These are phyloP conservation scores for Fragilaria radians DNA, from an alignment of 108 stramenopile genomes.

Conservation along the genomic window DNA sequence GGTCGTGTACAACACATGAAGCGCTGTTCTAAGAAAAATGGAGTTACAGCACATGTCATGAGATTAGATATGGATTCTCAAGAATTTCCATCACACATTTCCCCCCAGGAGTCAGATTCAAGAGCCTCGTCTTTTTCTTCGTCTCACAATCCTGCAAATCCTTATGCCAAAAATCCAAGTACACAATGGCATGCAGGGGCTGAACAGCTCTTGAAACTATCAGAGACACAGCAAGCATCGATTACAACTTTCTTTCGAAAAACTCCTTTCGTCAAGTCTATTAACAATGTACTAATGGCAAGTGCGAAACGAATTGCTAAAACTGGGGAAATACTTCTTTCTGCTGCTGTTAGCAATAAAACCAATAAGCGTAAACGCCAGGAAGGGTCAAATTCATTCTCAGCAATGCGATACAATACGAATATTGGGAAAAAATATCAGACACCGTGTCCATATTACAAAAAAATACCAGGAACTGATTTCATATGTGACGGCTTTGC, in stretches of 20 bases:
- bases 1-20: slow-evolving; percentile 76
- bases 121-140: neutral
- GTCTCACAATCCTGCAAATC: slow-evolving; percentile 7
- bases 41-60: slow-evolving; percentile 28
- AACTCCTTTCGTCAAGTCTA: slow-evolving; percentile 22
- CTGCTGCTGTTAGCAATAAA: too few relatives aligned
- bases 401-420: neutral
- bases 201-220: slow-evolving; percentile 1
- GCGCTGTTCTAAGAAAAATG: slow-evolving; percentile 67
- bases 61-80: slow-evolving; percentile 26
- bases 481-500: slow-evolving; percentile 70
- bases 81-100: neutral
- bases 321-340: slow-evolving; percentile 17
- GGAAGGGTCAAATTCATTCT: slow-evolving; percentile 3
- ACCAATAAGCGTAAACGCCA: neutral
- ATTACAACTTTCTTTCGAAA: slow-evolving; percentile 25
- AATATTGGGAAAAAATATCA: neutral
- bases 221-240: slow-evolving; percentile 14
- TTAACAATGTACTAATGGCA: slow-evolving; percentile 31
- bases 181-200: slow-evolving; percentile 25
- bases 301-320: slow-evolving; percentile 35
- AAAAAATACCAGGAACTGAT: slow-evolving; percentile 74
- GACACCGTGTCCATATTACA: slow-evolving; percentile 58
- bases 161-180: slow-evolving; percentile 5
- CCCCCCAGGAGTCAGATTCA: slow-evolving; percentile 14